phyloP scores from a whole-genome alignment of 495 filamentous ascomycete genomes.

The Hypoxylon cercidicola region DNA sequence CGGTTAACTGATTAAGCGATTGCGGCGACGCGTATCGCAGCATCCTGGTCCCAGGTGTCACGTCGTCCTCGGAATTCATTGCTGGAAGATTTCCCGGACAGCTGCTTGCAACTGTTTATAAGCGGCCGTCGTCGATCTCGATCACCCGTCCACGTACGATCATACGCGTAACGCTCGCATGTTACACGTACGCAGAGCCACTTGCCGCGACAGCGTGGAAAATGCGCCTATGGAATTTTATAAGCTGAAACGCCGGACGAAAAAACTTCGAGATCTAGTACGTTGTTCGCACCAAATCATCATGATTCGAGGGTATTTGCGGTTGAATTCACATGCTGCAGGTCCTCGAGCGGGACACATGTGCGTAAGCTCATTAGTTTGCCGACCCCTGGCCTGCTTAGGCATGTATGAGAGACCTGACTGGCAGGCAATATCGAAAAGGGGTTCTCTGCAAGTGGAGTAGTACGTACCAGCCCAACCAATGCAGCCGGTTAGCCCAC shows the following conservation, averaged over 20 bases:
- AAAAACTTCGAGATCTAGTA: background rate
- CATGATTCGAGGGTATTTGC: slow-evolving; percentile 28
- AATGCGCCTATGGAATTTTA: background rate
- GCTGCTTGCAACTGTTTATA: background rate
- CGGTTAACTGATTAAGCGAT: slow-evolving; percentile 30
- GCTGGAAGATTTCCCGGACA: slow-evolving; percentile 8
- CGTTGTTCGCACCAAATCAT: slow-evolving; percentile 9
- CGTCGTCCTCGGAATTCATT: slow-evolving; percentile 8
- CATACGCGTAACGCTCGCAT: background rate
- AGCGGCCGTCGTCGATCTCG: slow-evolving; percentile 10
- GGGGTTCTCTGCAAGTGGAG: slow-evolving; percentile 38
- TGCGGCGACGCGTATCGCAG: slow-evolving; percentile 21
- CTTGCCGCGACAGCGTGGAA: background rate
- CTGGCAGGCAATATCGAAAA: slow-evolving; percentile 34
- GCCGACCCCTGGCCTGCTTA: slow-evolving; percentile 11
- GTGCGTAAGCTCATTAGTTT: slow-evolving; percentile 18
- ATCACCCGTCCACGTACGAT: background rate
- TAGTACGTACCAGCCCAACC: slow-evolving; percentile 35
- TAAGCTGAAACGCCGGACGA: background rate
- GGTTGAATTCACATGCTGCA: slow-evolving; percentile 36
- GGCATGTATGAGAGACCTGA: slow-evolving; percentile 23
- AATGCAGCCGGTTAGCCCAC: slow-evolving; percentile 19
- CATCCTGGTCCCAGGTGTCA: slow-evolving; percentile 19
- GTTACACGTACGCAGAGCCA: background rate
- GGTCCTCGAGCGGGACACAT: slow-evolving; percentile 17